phyloP scores from a whole-genome alignment of 2,329 filamentous ascomycete species.

The Neonectria magnoliae region DNA sequence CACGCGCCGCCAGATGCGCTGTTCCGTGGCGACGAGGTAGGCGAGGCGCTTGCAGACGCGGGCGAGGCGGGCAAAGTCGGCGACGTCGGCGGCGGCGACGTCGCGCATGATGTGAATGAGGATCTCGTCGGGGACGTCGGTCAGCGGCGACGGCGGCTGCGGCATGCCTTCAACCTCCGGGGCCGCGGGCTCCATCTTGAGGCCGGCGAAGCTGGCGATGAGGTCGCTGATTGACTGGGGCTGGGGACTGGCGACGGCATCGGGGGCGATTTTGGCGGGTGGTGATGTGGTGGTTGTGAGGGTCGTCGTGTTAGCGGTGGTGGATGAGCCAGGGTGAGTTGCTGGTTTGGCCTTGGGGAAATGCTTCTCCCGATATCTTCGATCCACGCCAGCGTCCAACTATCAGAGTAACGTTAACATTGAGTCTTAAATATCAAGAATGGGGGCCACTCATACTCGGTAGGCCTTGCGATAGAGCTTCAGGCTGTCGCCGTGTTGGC shows the following conservation, averaged over 20 bases:
- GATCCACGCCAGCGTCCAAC: conserved; percentile 87
- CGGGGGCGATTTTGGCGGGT: conserved; percentile 41
- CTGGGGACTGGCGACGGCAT: conserved; percentile 58
- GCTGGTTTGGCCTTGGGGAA: conserved; percentile 69
- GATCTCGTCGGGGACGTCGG: conserved; percentile 83
- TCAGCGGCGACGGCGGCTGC: conserved; percentile 82
- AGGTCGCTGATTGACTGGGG: conserved; percentile 72
- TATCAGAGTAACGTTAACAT: conserved; percentile 48
- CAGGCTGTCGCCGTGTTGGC: conserved; percentile 86
- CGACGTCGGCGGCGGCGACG: conserved; percentile 78
- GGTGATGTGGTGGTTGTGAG: conserved; percentile 5
- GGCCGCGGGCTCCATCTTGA: conserved; percentile 74
- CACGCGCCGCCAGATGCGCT: conserved; percentile 85
- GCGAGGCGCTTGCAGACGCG: conserved; percentile 89
- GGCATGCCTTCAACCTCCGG: conserved; percentile 77
- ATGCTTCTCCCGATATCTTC: conserved; percentile 89
- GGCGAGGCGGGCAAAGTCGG: conserved; percentile 77
- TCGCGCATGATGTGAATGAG: conserved; percentile 80
- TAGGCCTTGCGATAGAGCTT: conserved; percentile 91
- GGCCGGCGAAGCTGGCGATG: conserved; percentile 76
- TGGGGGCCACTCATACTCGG: conserved; percentile 61
- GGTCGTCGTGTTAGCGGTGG: conserved; percentile 26
- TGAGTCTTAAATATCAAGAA: no score
- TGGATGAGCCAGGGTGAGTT: conserved; percentile 32
- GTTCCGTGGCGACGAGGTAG: conserved; percentile 84